Conservation (phyloP, 1,284 basidiomycete genomes). For the Ceratobasidium sp. region DNA sequence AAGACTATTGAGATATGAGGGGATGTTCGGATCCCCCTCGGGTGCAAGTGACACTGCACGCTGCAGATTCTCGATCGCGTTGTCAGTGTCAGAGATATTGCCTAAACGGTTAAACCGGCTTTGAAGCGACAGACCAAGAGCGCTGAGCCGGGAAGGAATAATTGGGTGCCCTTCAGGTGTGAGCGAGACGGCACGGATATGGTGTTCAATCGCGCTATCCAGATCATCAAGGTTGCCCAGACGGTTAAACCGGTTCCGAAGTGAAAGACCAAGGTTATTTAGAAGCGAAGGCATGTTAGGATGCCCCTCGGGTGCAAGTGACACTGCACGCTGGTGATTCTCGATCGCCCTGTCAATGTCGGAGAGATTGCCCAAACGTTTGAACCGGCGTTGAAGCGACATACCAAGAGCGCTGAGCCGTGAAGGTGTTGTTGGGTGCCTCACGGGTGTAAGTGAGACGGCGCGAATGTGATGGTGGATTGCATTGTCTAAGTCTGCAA, state of each 20-base stretch:
- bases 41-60: not conserved
- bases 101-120: not conserved
- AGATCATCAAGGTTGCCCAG: not conserved
- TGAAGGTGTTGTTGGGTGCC: not conserved
- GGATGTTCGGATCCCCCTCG: not conserved
- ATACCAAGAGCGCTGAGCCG: not conserved
- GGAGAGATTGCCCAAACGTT: not conserved
- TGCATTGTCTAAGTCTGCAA: not conserved
- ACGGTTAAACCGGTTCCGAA: not conserved
- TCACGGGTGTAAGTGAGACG: no score
- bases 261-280: no score
- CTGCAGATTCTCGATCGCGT: not conserved
- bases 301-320: not conserved
- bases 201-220: not conserved
- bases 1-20: not conserved
- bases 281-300: no score
- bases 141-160: not conserved
- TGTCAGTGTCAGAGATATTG: not conserved
- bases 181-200: not conserved
- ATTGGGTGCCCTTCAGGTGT: not conserved
- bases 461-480: not conserved
- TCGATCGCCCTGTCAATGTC: conserved; percentile 6
- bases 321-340: not conserved
- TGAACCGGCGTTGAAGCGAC: not conserved
- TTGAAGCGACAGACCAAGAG: not conserved